phyloP scores from a whole-genome alignment of 805 yeast species.

The Pichia heedii region DNA sequence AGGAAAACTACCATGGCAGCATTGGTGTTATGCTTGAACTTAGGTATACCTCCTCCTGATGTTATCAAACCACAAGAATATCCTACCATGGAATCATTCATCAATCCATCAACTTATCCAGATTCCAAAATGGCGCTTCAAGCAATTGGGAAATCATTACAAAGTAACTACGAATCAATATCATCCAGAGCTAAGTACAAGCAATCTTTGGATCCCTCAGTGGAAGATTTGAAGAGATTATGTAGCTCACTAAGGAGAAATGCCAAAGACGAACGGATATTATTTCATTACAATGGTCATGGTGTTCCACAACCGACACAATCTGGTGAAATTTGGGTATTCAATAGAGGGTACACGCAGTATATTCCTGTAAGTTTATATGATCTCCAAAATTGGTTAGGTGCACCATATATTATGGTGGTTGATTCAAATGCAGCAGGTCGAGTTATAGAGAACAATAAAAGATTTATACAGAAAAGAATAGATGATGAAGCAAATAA shows the following conservation, averaged over 20 bases:
- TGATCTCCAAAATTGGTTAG: constrained; percentile 94
- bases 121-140: constrained; percentile 90
- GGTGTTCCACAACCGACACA: constrained; percentile 98
- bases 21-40: constrained; percentile 75
- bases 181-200: constrained; percentile 83
- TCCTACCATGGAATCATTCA: constrained; percentile 88
- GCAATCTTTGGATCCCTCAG: constrained; percentile 88
- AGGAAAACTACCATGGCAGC: constrained; percentile 94
- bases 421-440: constrained; percentile 95
- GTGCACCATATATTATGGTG: constrained; percentile 94
- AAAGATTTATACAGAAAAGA: constrained; percentile 81
- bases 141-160: constrained; percentile 80
- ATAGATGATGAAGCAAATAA: constrained; percentile 76
- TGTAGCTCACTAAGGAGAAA: constrained; percentile 82
- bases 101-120: constrained; percentile 72
- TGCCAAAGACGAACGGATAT: constrained; percentile 86
- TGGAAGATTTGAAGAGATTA: constrained; percentile 87
- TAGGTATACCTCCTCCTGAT: constrained; percentile 98
- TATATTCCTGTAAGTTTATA: constrained; percentile 94
- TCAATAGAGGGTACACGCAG: constrained; percentile 93
- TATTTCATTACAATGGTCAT: constrained; percentile 95
- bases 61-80: constrained; percentile 87
- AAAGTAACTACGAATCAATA: constrained; percentile 80
- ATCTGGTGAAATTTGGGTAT: constrained; percentile 97
- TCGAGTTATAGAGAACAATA: constrained; percentile 81